Evolutionary conservation across 1,139 yeast genomes (phyloP), one percentile per base, ranked within the genome.

Genomic region (Yamadazyma dendronema): DNA sequence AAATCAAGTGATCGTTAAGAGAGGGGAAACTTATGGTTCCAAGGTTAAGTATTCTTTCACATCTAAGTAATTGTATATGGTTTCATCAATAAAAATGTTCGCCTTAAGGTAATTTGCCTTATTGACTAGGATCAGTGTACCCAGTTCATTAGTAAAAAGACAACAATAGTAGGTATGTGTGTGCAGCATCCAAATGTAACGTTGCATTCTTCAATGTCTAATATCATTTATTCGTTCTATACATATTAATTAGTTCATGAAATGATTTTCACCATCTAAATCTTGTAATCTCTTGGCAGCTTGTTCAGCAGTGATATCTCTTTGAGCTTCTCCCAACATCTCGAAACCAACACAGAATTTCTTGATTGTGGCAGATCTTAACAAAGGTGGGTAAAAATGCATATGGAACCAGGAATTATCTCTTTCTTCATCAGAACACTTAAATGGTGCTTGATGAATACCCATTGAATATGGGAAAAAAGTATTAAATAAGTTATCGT

Each of bases 401-500:
- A 83, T 77, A 49, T 83, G 87, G 60, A 84, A 78, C 78, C 86
- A 85, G 40, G 82, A 74, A 25, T 63, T 53, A 4, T 67, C 59
- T 34, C 63, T 65, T 31, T 63, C 63, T 21, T 60, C 67, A 10
- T 65, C 62, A 17, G 62, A 53, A 17, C 70, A 59, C 21, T 67
- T 64, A 49, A 79, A 63, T 31, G 83, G 84, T 9, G 85, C 82
- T 58, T 84, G 92, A 57, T 84, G 92, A 17, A 84, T 62, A 15
- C 92, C 92, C 90, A 84, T 83, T 1, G 89, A 81, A 59, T 84
- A 84, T 2, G 92, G 90, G 67, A 84, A 84, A 31, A 79, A 75
- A 4, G 85, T 78, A 54, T 73, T 66, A 58, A 84, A 84, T 40
- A 84, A 65, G 54, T 84, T 84, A 60, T 84, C 92, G 59, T 84